phyloP scores from a whole-genome alignment of 345 rosid genomes.

The Corchorus capsularis region DNA sequence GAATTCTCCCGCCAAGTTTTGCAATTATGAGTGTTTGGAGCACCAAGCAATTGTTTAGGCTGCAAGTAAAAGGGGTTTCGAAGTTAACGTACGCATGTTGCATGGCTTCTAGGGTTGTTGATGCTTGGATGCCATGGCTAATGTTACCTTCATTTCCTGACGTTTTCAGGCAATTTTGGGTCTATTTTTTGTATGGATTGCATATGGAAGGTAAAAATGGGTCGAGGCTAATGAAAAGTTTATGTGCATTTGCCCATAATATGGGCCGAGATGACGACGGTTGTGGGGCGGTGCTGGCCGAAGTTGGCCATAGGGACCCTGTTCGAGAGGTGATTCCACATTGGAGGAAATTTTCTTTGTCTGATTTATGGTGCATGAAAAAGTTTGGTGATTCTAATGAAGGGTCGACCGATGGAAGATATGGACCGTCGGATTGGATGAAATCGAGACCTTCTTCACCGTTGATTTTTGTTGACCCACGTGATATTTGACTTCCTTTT shows the following conservation, averaged over 20 bases:
- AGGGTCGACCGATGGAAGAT: not conserved
- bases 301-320: constrained; percentile 61
- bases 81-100: constrained; percentile 46
- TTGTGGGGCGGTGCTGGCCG: constrained; percentile 65
- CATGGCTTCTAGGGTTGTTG: constrained; percentile 56
- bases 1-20: constrained; percentile 42
- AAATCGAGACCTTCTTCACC: constrained; percentile 38
- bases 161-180: constrained; percentile 63
- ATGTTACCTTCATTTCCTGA: constrained; percentile 70
- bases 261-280: constrained; percentile 62
- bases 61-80: constrained; percentile 65
- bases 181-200: constrained; percentile 60
- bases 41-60: constrained; percentile 66
- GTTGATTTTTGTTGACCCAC: constrained; percentile 71
- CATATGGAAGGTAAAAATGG: constrained; percentile 65
- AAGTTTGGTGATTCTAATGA: constrained; percentile 29
- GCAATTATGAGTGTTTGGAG: constrained; percentile 73
- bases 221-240: constrained; percentile 50
- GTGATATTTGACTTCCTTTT: constrained; percentile 50
- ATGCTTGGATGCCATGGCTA: constrained; percentile 70
- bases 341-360: constrained; percentile 68
- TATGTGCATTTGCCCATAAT: constrained; percentile 64
- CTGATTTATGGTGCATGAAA: constrained; percentile 76
- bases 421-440: constrained; percentile 44
- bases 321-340: constrained; percentile 58